A percentile compares a stretch with the other conserved stretches of the same genome.
Conservation (phyloP, 371 early-diverging fungal species). For the Lichtheimia corymbifera region DNA sequence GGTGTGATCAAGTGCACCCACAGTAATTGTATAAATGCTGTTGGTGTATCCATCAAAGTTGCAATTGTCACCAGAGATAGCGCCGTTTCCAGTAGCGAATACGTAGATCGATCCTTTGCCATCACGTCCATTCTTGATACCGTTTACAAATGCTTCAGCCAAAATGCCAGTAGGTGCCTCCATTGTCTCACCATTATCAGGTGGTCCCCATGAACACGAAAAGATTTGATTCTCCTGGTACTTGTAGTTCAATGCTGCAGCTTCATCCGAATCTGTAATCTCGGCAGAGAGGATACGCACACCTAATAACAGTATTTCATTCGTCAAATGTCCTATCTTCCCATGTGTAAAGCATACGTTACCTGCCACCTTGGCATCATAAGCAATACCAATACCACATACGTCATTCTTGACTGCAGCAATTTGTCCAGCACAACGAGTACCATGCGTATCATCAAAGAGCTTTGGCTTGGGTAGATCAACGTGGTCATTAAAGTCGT, state of each 20-base stretch:
- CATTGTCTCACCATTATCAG: slow-evolving; percentile 87
- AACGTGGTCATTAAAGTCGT: slow-evolving; percentile 89
- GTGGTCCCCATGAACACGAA: slow-evolving; percentile 95
- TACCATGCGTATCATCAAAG: slow-evolving; percentile 90
- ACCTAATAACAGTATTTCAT: slow-evolving; percentile 36
- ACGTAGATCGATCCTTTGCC: slow-evolving; percentile 91
- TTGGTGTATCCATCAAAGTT: slow-evolving; percentile 98
- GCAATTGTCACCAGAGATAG: slow-evolving; percentile 81
- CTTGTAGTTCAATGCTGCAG: slow-evolving; percentile 83
- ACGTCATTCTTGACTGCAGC: slow-evolving; percentile 87
- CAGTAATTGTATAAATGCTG: slow-evolving; percentile 91
- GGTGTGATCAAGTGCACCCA: slow-evolving; percentile 83
- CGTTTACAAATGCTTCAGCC: slow-evolving; percentile 79
- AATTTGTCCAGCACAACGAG: slow-evolving; percentile 97
- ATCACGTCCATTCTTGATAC: slow-evolving; percentile 79
- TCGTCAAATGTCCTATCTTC: too few species aligned
- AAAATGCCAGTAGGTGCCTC: slow-evolving; percentile 87
- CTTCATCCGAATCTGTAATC: slow-evolving; percentile 90
- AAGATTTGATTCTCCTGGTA: slow-evolving; percentile 90
- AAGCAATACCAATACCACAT: slow-evolving; percentile 97
- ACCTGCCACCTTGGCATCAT: slow-evolving; percentile 85
- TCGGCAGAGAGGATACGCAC: slow-evolving; percentile 89
- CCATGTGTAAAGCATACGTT: slow-evolving; percentile 3
- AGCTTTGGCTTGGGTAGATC: slow-evolving; percentile 77
- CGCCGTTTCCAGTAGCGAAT: slow-evolving; percentile 97